Evolutionary conservation across 2,329 filamentous ascomycete genomes (phyloP).

Genomic region (Cytospora mali): DNA sequence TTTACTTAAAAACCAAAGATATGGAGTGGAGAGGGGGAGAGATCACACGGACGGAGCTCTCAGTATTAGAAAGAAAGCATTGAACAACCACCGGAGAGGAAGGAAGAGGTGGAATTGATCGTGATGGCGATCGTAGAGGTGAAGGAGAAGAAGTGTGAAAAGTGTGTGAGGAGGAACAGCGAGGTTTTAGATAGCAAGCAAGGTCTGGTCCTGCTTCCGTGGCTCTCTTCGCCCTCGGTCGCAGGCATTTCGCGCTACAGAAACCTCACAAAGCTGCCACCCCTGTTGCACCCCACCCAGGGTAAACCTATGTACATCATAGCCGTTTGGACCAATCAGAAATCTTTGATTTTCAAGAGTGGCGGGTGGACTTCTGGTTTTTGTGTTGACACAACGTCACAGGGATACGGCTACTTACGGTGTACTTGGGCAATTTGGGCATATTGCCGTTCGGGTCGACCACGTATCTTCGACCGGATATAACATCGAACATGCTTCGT

Average conservation of each 20-base stretch:
- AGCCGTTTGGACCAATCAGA: conserved; percentile 25
- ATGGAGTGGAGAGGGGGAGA: conserved; percentile 25
- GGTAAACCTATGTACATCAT: conserved; percentile 17
- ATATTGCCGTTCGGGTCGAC: conserved; percentile 13
- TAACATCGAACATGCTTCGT: conserved; percentile 6
- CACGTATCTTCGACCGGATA: conserved; percentile 29
- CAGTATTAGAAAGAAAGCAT: conserved; percentile 25
- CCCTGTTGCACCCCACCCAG: conserved; percentile 20
- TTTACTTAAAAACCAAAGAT: conserved; percentile 13
- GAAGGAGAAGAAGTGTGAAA: conserved; percentile 18
- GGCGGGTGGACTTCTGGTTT: conserved; percentile 2
- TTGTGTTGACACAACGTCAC: conserved; percentile 28
- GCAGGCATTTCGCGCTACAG: conserved; percentile 20
- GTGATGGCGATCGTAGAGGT: background rate
- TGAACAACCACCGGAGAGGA: conserved; percentile 21
- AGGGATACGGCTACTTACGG: conserved; percentile 2
- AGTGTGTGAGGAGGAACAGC: conserved; percentile 23
- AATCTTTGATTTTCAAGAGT: conserved; percentile 23
- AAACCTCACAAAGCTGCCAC: conserved; percentile 19
- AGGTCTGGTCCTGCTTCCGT: conserved; percentile 20
- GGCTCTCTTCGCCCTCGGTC: conserved; percentile 26
- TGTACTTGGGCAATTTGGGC: conserved; percentile 1
- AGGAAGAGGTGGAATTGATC: conserved; percentile 10
- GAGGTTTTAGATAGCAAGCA: conserved; percentile 30
- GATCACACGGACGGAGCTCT: conserved; percentile 34